These are phyloP conservation scores for Solanum raphanifolium DNA, from an alignment of 257 asterid genomes.

Conservation along the genomic window DNA sequence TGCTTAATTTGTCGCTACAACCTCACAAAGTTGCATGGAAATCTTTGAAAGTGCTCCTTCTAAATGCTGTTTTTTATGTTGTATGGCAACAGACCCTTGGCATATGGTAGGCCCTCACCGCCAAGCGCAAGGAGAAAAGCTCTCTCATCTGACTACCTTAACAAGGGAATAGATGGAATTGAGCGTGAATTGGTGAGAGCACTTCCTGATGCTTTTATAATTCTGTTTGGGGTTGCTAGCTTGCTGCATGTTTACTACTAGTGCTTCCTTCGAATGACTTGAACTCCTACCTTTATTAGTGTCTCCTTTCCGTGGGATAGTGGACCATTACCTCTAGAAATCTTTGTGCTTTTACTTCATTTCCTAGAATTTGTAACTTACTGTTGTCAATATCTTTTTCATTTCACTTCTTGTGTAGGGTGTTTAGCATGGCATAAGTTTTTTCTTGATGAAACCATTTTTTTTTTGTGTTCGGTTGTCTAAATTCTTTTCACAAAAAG, in stretches of 20 bases:
- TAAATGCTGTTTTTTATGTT: constrained; percentile 13
- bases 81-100: constrained; percentile 43
- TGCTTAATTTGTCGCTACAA: constrained; percentile 2
- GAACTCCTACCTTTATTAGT: neutral
- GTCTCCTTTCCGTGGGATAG: neutral
- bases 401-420: neutral
- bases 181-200: constrained; percentile 42
- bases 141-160: constrained; percentile 22
- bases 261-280: neutral
- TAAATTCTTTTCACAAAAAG: neutral
- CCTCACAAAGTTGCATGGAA: neutral
- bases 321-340: neutral
- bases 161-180: constrained; percentile 22
- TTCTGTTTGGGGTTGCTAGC: neutral
- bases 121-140: constrained; percentile 24
- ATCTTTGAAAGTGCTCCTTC: constrained; percentile 7
- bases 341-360: neutral
- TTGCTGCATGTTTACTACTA: neutral
- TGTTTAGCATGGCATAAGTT: neutral
- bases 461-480: neutral
- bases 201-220: neutral
- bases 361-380: neutral
- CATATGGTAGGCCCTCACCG: constrained; percentile 35
- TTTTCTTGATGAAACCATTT: neutral
- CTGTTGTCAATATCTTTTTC: neutral